Evolutionary conservation across 2,329 filamentous ascomycete species (phyloP).

Genomic region (Aureobasidium sp.): DNA sequence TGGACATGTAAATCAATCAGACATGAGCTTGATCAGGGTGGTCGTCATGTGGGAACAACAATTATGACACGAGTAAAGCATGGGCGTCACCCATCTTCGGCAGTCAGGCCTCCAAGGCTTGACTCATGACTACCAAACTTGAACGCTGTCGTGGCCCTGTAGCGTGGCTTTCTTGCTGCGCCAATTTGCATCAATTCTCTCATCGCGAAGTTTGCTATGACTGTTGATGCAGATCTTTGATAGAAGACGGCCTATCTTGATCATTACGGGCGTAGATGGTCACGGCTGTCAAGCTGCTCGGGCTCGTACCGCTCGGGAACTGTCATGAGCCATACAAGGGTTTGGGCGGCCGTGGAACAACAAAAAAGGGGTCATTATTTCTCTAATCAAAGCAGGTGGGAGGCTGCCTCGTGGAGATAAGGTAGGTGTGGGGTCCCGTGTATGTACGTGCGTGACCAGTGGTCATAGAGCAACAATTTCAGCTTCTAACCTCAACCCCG

Average conservation of each 20-base stretch:
- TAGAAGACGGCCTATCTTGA: background rate
- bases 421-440: constrained; percentile 7
- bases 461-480: background rate
- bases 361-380: constrained; percentile 3
- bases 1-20: background rate
- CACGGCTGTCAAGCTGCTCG: background rate
- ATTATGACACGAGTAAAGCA: background rate
- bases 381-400: background rate
- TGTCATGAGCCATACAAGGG: background rate
- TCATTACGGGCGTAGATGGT: constrained; percentile 2
- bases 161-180: background rate
- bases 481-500: background rate
- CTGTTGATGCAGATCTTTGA: background rate
- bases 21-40: constrained; percentile 2
- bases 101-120: background rate
- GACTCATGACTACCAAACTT: constrained; percentile 3
- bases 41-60: background rate
- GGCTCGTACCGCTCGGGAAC: constrained; percentile 9
- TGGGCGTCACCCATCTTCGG: background rate
- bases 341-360: background rate
- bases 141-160: background rate
- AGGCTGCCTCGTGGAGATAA: constrained; percentile 4
- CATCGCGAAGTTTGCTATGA: background rate
- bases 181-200: background rate
- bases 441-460: background rate